A percentile compares a stretch with the other conserved stretches of the same genome.
These are phyloP conservation scores for Pythium pectinolyticum DNA, from an alignment of 352 stramenopile genomes.

Conservation along the genomic window DNA sequence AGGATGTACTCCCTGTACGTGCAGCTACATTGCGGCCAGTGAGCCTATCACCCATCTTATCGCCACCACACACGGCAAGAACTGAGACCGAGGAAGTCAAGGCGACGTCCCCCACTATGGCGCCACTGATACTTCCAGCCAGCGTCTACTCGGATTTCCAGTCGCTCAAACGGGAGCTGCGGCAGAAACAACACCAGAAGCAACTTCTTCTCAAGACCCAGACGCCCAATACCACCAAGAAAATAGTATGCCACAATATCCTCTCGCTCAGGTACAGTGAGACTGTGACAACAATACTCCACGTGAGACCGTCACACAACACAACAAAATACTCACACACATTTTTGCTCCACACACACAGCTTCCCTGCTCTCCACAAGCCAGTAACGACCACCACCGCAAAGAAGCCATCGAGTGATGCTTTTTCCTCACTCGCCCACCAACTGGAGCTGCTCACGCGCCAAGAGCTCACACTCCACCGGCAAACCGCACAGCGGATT, in stretches of 20 bases:
- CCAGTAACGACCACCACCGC: not conserved
- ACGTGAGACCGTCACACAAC: no score
- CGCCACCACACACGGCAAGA: not conserved
- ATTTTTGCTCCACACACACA: no score
- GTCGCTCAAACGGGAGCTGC: constrained; percentile 12
- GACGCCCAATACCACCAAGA: no score
- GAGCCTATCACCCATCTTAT: not conserved
- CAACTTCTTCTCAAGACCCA: not conserved
- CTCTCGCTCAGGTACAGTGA: constrained; percentile 34
- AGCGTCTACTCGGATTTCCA: constrained; percentile 10
- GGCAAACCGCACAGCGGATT: constrained; percentile 42
- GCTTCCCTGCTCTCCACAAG: constrained; percentile 17
- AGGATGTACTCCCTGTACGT: no score
- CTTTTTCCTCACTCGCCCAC: constrained; percentile 19
- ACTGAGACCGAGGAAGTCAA: constrained; percentile 3
- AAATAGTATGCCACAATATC: constrained; percentile 23
- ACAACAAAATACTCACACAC: no score
- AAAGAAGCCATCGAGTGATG: constrained; percentile 13
- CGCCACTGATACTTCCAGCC: not conserved
- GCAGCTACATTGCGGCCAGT: no score
- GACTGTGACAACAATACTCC: no score
- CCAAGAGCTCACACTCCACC: constrained; percentile 29
- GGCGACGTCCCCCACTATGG: not conserved
- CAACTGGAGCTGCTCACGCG: not conserved
- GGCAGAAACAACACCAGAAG: not conserved